Base-by-base conservation (phyloP, 2,329 filamentous ascomycete species). In the Shiraia sp. region DNA sequence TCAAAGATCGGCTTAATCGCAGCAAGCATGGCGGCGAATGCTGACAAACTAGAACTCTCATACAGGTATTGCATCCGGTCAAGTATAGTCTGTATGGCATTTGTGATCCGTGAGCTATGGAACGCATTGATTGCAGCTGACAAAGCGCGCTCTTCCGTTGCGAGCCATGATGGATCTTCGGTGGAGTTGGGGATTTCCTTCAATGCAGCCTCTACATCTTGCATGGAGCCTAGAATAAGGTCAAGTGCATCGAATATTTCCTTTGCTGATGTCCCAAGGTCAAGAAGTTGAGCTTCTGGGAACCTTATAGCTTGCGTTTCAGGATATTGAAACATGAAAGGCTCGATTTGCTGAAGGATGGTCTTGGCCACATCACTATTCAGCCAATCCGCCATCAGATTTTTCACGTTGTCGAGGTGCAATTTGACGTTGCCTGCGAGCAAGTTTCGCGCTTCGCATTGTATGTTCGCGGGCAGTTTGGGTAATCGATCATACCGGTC, bases 171-270 rank as follows among this genome's bases (percentile, higher is more conserved):
- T 1, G 75, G 57, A 30, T 86, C 81, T 24, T 88, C 83, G 1
- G 75, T 74, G 1, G 84, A 80, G 4, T 69, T 63, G 1, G 86
- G 83, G 2, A 85, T 70, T 3, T 74, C 73, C 9, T 73, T 68
- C 7, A 82, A 71, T 2, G 76, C 71, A 46, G 80, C 80, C 43
- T 82, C 80, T 32, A 87, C 78, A 49, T 85, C 82, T 65, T 96
- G 90, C 33, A 95, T 78, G 1, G 87, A 85, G 25, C 92, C 86
- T 2, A 96, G 81, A 19, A 92, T 80, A 35, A 82, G 81, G 66
- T 95, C 88, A 32, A 86, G 80, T n/a, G 87, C 74, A 1, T 70
- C 79, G 26, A 88, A 79, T 2, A 90, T 68, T 3, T 77, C 73
- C 10, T 77, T 70, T 29, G 83, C 79, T 31, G 90, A 79, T 0